phyloP scores from a whole-genome alignment of 2,329 filamentous ascomycete species.

The Calycina marina region DNA sequence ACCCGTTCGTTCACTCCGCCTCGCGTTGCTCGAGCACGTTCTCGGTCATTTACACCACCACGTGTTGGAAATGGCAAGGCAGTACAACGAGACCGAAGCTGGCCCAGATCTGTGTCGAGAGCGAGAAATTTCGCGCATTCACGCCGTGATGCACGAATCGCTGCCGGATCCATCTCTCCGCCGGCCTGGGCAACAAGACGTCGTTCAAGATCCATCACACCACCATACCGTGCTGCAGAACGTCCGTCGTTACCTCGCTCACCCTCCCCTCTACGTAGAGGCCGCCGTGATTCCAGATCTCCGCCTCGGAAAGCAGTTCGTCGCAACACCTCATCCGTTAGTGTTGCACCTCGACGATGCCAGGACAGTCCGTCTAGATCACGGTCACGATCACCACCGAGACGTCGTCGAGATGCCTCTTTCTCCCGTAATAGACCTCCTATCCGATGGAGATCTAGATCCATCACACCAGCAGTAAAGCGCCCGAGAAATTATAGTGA shows the following conservation, averaged over 20 bases:
- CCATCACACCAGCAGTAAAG: conserved; percentile 15
- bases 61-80: conserved; percentile 7
- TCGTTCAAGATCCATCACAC: conserved; percentile 10
- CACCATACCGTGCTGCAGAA: conserved; percentile 6
- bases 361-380: conserved; percentile 11
- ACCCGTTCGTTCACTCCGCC: conserved; percentile 9
- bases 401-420: conserved; percentile 9
- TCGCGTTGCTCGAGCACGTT: conserved; percentile 1
- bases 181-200: conserved; percentile 8
- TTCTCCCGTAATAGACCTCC: conserved; percentile 13
- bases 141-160: conserved; percentile 7
- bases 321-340: conserved; percentile 17
- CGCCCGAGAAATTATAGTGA: conserved; percentile 17
- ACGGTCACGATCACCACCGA: conserved; percentile 6
- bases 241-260: conserved; percentile 16
- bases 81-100: conserved; percentile 9
- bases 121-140: conserved; percentile 1
- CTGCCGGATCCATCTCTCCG: conserved; percentile 11
- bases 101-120: conserved; percentile 12
- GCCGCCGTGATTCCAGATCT: conserved; percentile 10
- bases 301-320: conserved; percentile 6
- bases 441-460: conserved; percentile 10
- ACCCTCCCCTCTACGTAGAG: conserved; percentile 10
- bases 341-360: conserved; percentile 11
- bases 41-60: conserved; percentile 12